Conservation (phyloP, 805 yeast species). For the Nakazawaea sp. region DNA sequence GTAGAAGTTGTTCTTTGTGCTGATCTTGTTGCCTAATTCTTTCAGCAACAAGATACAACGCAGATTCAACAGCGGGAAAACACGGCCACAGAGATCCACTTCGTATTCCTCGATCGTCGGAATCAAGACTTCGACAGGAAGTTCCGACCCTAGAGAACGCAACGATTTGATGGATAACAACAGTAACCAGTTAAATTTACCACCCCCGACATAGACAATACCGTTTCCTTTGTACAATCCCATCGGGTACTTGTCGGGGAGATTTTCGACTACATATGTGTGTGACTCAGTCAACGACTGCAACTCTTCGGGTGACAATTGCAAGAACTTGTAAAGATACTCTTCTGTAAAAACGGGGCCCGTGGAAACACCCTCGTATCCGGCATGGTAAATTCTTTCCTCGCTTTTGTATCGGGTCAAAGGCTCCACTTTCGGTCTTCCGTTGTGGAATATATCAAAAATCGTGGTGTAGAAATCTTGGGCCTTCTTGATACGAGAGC, state of each 20-base stretch:
- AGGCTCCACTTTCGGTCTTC: conserved; percentile 32
- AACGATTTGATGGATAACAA: conserved; percentile 57
- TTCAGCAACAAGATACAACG: conserved; percentile 61
- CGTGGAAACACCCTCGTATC: conserved; percentile 34
- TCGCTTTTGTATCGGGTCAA: conserved; percentile 37
- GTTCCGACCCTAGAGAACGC: conserved; percentile 55
- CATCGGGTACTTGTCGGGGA: conserved; percentile 42
- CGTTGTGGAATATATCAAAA: conserved; percentile 29
- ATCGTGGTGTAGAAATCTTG: conserved; percentile 36
- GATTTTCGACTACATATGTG: conserved; percentile 29
- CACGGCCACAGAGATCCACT: conserved; percentile 56
- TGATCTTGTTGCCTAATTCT: conserved; percentile 48
- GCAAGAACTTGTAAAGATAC: conserved; percentile 44
- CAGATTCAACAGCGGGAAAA: conserved; percentile 58
- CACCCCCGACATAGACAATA: conserved; percentile 74
- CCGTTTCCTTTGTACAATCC: conserved; percentile 46
- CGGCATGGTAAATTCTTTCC: conserved; percentile 47
- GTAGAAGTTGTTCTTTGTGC: conserved; percentile 40
- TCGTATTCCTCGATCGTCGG: conserved; percentile 69
- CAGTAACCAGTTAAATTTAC: conserved; percentile 67
- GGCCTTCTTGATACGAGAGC: conserved; percentile 26
- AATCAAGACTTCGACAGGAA: conserved; percentile 80
- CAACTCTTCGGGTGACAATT: conserved; percentile 35
- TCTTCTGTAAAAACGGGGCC: conserved; percentile 41
- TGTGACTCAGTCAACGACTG: conserved; percentile 41